Percentiles rank a stretch among this genome's conserved stretches.
phyloP scores from a whole-genome alignment of 1,284 basidiomycete genomes.

The Fistulina hepatica region DNA sequence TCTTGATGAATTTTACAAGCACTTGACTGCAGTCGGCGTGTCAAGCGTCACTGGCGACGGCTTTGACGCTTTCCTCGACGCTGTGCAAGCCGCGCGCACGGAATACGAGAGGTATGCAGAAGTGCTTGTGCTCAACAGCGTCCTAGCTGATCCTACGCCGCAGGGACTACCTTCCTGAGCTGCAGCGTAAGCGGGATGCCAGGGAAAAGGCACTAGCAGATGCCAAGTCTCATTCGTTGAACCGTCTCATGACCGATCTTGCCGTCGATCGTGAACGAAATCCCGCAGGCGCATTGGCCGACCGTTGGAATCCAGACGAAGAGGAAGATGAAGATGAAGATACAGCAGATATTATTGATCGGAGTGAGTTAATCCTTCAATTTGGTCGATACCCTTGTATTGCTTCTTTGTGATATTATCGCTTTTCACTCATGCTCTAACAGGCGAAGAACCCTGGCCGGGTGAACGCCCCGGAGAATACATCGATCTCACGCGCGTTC shows the following conservation, averaged over 20 bases:
- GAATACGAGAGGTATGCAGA: slow-evolving; percentile 75
- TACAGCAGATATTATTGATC: slow-evolving; percentile 55
- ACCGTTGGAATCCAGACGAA: slow-evolving; percentile 49
- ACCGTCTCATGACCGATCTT: slow-evolving; percentile 80
- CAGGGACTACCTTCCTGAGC: slow-evolving; percentile 88
- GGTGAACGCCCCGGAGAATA: too few species aligned
- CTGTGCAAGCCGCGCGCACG: slow-evolving; percentile 76
- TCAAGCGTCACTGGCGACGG: slow-evolving; percentile 93
- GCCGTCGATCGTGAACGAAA: slow-evolving; percentile 55
- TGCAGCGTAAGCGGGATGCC: slow-evolving; percentile 55
- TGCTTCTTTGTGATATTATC: too few species aligned
- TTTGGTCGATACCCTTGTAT: too few species aligned
- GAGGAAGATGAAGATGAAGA: slow-evolving; percentile 35
- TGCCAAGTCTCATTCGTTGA: slow-evolving; percentile 71
- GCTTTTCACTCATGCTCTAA: too few species aligned
- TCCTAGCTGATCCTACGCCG: slow-evolving; percentile 3
- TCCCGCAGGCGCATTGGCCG: slow-evolving; percentile 37
- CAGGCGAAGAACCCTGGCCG: too few species aligned
- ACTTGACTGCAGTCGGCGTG: slow-evolving; percentile 90
- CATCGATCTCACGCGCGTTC: too few species aligned
- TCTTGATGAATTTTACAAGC: slow-evolving; percentile 97
- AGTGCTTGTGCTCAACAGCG: slow-evolving; percentile 3
- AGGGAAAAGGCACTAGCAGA: slow-evolving; percentile 57
- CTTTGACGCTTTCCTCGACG: slow-evolving; percentile 83
- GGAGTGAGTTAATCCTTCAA: slow-evolving; percentile 36